Evolutionary conservation across 805 yeast species (phyloP), one percentile per base, ranked within the genome.

Genomic region (Wilhelminamyces savonicus): DNA sequence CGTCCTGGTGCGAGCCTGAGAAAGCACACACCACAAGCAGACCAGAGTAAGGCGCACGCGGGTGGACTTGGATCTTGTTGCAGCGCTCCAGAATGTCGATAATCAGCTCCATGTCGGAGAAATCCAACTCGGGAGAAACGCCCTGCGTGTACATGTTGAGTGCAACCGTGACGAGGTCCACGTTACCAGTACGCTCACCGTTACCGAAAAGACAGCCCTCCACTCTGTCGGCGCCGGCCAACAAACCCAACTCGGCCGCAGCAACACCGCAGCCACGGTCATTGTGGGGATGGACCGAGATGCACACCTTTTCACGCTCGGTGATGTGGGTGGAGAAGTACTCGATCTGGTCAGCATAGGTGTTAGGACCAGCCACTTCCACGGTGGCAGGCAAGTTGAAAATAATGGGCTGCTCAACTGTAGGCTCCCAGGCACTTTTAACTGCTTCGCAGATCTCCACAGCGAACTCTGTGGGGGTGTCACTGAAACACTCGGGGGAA

Each of bases 181-280:
- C 88, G 53, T 81, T 81, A 62, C 90, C 90, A 17, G 90, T 81
- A 62, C 90, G 69, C 67, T 81, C 90, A 60, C 90, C 90, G 55
- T 80, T 81, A 48, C 88, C 88, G 40, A 81, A 81, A 24, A 81
- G 64, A 66, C 88, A 81, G 34, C 90, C 90, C 59, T 81, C 90
- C 29, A 81, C 83, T 64, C 90, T 71, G 58, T 81, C 88, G 36
- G 83, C 90, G 49, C 90, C 90, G n/a, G 87, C 90, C 47, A 81
- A 59, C 19, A 78, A 44, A 45, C 86, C 88, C 37, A 81, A 63
- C 54, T 81, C 90, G 26, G 85, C 68, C 16, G 90, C 90, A 26
- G 90, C 90, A 32, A 81, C 87, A 50, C 85, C 87, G 52, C 85
- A 79, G 13, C 90, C 90, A 57, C 90, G 71, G 52, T 81, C 90